Evolutionary conservation across 2,329 filamentous ascomycete genomes (phyloP).

Genomic region (Colletotrichum melonis): DNA sequence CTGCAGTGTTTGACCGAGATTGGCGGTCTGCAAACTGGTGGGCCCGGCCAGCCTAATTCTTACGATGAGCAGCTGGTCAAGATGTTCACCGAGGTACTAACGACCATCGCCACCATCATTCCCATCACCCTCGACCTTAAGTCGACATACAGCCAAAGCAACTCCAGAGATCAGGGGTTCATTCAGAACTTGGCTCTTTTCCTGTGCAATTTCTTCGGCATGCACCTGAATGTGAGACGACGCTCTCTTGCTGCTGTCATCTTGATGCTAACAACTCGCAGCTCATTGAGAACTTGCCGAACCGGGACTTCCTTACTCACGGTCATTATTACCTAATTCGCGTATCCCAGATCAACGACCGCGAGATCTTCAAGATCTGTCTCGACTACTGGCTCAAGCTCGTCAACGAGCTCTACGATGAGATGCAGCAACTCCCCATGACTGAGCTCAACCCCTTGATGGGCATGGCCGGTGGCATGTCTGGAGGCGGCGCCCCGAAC

Average conservation of each 20-base stretch:
- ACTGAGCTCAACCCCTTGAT: slow-evolving; percentile 92
- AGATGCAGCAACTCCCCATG: slow-evolving; percentile 97
- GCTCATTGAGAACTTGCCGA: slow-evolving; percentile 95
- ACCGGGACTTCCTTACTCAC: slow-evolving; percentile 93
- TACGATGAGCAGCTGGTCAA: slow-evolving; percentile 97
- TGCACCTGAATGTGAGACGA: slow-evolving; percentile 80
- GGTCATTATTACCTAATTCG: slow-evolving; percentile 98
- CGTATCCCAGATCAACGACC: slow-evolving; percentile 98
- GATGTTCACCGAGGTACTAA: slow-evolving; percentile 98
- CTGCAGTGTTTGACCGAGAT: slow-evolving; percentile 98
- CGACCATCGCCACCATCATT: slow-evolving; percentile 92
- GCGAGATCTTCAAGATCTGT: slow-evolving; percentile 99
- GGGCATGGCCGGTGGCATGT: slow-evolving; percentile 77
- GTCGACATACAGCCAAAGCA: slow-evolving; percentile 89
- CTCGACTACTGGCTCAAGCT: slow-evolving; percentile 99
- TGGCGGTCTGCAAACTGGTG: slow-evolving; percentile 88
- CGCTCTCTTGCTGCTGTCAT: slow-evolving; percentile 27
- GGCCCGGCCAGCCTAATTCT: slow-evolving; percentile 71
- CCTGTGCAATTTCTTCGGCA: slow-evolving; percentile 95
- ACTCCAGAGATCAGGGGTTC: slow-evolving; percentile 95
- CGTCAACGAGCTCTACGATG: slow-evolving; percentile 97
- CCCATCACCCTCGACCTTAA: slow-evolving; percentile 91
- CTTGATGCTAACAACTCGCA: slow-evolving; percentile 47
- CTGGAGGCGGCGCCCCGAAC: slow-evolving; percentile 86
- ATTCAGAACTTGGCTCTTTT: slow-evolving; percentile 97